Evolutionary conservation across 2,329 filamentous ascomycete species (phyloP).

Genomic region (Davidsoniella virescens): DNA sequence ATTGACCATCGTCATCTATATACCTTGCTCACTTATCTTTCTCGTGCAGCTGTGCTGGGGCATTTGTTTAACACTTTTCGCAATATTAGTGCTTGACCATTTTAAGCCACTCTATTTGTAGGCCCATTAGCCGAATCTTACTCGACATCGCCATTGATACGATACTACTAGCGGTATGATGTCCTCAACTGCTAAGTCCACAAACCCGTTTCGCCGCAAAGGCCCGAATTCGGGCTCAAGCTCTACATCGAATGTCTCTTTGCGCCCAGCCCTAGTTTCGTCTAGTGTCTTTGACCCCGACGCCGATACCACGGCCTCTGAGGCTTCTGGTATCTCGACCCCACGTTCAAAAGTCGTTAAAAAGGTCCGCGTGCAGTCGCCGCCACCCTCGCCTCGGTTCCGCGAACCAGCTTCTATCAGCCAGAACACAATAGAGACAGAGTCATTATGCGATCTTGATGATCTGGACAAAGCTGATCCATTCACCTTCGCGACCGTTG

Average conservation of each 20-base stretch:
- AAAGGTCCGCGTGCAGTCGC: conserved; percentile 51
- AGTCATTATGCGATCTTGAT: neutral
- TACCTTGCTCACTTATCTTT: too few species aligned
- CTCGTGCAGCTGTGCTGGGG: too few species aligned
- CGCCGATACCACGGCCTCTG: conserved; percentile 5
- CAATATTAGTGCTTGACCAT: neutral
- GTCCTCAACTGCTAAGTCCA: conserved; percentile 6
- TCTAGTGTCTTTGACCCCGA: conserved; percentile 9
- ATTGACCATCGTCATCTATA: too few species aligned
- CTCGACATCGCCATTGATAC: neutral
- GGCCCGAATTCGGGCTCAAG: neutral
- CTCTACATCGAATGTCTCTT: conserved; percentile 5
- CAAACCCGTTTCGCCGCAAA: conserved; percentile 11
- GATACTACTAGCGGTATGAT: neutral
- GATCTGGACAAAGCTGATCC: neutral
- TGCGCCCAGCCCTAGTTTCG: conserved; percentile 2
- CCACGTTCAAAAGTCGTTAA: conserved; percentile 36
- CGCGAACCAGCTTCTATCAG: neutral
- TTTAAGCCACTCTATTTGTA: neutral
- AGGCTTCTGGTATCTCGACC: conserved; percentile 4
- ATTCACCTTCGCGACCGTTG: conserved; percentile 16
- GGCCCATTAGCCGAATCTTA: neutral
- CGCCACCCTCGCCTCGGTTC: conserved; percentile 37
- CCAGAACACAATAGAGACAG: neutral
- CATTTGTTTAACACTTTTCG: too few species aligned